Evolutionary conservation across 1,139 yeast species (phyloP).

Genomic region (Candida tetrigidarum): DNA sequence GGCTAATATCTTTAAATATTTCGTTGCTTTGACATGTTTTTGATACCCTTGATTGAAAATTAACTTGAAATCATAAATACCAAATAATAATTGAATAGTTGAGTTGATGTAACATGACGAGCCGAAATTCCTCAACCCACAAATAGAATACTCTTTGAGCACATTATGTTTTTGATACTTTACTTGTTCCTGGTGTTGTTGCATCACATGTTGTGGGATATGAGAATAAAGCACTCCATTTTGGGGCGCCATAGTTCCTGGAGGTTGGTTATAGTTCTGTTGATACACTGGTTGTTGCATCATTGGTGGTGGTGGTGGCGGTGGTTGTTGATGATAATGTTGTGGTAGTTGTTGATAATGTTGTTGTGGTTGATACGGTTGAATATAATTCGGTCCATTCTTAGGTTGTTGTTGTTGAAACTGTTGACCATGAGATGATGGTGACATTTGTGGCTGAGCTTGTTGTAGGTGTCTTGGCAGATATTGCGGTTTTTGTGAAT

Average conservation of each 20-base stretch:
- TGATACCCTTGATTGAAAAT: conserved; percentile 49
- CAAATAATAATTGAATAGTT: conserved; percentile 67
- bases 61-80: conserved; percentile 46
- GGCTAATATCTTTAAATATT: conserved; percentile 25
- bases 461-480: no score
- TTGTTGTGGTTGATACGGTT: conserved; percentile 2
- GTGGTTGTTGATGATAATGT: conserved; percentile 1
- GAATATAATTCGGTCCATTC: conserved; percentile 5
- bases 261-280: background rate
- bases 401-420: background rate
- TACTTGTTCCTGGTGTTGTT: conserved; percentile 25
- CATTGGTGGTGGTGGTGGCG: background rate
- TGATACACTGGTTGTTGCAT: conserved; percentile 1
- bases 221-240: conserved; percentile 7
- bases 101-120: conserved; percentile 77
- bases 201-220: conserved; percentile 21
- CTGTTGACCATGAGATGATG: no score
- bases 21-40: conserved; percentile 40
- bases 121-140: conserved; percentile 72
- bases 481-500: no score
- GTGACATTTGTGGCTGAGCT: no score
- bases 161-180: conserved; percentile 28
- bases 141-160: conserved; percentile 52
- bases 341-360: background rate
- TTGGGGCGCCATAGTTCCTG: background rate